Conservation (phyloP, 1,139 yeast genomes). For the Geotrichum europaeum region DNA sequence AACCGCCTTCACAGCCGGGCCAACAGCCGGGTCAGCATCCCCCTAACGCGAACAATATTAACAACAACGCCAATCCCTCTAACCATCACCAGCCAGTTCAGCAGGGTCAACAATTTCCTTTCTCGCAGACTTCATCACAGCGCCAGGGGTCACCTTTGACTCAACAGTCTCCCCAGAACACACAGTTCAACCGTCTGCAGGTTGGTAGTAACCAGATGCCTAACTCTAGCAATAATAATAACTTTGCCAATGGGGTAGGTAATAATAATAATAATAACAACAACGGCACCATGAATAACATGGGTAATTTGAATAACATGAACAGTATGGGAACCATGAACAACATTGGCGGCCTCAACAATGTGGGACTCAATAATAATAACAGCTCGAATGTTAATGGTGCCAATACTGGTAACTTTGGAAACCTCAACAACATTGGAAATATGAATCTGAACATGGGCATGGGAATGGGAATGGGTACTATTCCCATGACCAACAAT, state of each 20-base stretch:
- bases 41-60: not conserved
- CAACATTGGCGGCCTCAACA: slow-evolving; percentile 8
- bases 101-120: slow-evolving; percentile 20
- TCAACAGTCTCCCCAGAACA: slow-evolving; percentile 21
- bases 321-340: slow-evolving; percentile 11
- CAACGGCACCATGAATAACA: slow-evolving; percentile 17
- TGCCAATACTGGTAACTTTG: not conserved
- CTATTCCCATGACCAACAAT: not conserved
- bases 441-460: not conserved
- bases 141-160: slow-evolving; percentile 16
- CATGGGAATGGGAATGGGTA: not conserved
- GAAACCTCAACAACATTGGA: not conserved
- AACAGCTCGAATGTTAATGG: not conserved
- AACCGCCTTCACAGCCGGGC: slow-evolving; percentile 21
- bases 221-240: slow-evolving; percentile 9
- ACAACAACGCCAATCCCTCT: not conserved
- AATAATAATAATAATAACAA: slow-evolving; percentile 10
- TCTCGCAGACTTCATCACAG: slow-evolving; percentile 17
- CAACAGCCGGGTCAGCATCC: slow-evolving; percentile 21
- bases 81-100: slow-evolving; percentile 20
- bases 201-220: not conserved
- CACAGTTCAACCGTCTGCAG: slow-evolving; percentile 13
- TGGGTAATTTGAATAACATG: slow-evolving; percentile 13
- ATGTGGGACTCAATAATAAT: not conserved
- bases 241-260: slow-evolving; percentile 14